These are phyloP conservation scores for Aspergillus hiratsukae DNA, from an alignment of 2,329 filamentous ascomycete genomes.

Conservation along the genomic window DNA sequence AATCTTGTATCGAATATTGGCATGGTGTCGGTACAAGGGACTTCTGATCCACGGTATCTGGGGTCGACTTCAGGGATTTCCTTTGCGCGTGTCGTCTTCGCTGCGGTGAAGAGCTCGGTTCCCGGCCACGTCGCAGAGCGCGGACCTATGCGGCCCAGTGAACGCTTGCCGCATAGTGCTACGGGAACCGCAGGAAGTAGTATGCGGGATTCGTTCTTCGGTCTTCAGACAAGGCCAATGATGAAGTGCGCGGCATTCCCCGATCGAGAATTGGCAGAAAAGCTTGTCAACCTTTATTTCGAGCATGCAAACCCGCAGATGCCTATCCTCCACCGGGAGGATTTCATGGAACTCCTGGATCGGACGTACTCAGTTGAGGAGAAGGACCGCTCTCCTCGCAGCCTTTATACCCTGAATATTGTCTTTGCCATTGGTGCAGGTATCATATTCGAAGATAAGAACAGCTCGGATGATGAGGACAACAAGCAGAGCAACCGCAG, in stretches of 20 bases:
- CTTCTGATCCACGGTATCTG: conserved; percentile 73
- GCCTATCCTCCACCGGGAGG: conserved; percentile 79
- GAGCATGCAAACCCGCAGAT: conserved; percentile 96
- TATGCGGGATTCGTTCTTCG: conserved; percentile 95
- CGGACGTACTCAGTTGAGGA: conserved; percentile 68
- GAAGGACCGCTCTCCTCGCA: conserved; percentile 65
- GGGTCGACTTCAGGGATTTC: conserved; percentile 87
- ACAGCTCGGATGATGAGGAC: conserved; percentile 22
- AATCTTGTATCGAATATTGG: conserved; percentile 66
- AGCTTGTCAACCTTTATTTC: conserved; percentile 80
- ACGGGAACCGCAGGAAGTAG: conserved; percentile 62
- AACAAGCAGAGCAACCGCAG: conserved; percentile 18
- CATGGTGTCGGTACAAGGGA: conserved; percentile 72
- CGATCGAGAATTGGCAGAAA: conserved; percentile 65
- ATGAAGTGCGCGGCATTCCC: conserved; percentile 85
- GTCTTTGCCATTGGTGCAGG: conserved; percentile 94
- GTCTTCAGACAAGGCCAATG: conserved; percentile 83
- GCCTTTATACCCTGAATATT: conserved; percentile 94
- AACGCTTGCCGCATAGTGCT: conserved; percentile 47
- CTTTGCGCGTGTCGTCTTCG: conserved; percentile 90
- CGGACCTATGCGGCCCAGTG: conserved; percentile 56
- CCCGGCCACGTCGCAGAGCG: conserved; percentile 58
- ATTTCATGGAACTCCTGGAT: conserved; percentile 87
- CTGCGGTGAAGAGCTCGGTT: conserved; percentile 77
- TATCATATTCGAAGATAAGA: conserved; percentile 67